Base-by-base conservation (phyloP, 2,329 filamentous ascomycete genomes). In the Colletotrichum paranaense region DNA sequence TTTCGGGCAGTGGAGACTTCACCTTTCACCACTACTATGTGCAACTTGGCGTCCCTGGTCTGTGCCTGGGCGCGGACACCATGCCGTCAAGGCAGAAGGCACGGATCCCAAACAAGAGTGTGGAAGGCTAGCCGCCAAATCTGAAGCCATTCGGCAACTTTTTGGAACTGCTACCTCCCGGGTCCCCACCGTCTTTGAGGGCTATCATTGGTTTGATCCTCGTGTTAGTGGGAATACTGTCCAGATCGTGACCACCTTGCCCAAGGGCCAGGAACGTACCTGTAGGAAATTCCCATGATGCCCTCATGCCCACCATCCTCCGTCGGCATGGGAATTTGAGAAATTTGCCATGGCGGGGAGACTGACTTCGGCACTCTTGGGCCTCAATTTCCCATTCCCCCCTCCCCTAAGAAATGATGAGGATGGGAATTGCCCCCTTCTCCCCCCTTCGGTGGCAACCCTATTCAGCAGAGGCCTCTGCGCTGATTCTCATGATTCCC, bases 321-420 rank as follows among this genome's bases (percentile, higher is more conserved):
- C 14, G 62, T 30, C 24, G 11, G 28, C 14, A 74, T 74, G 72
- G 72, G 68, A 74, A 72, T 74, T 62, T 72, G 57, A 19, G 55
- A 32, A 49, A 67, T 72, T 72, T 74, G 38, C 68, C 72, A 74
- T 72, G 62, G 68, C 52, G 35, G 24, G 16, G 30, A 46, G 42
- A 28, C 71, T 56, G 52, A 28, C n/a, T 72, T 72, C 62, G 68
- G 62, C 57, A 30, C 53, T 59, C 56, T 62, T 72, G 49, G 67
- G 52, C 72, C 68, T 60, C 62, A 64, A 72, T 74, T 72, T 59
- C 68, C 72, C 72, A 74, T 74, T n/a, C 62, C 9, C 58, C 28
- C 35, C 49, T 53, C 42, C 16, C 8, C 42, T 8, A 22, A 4
- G 7, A 55, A 32, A 42, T 22, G 14, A 72, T 52, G 35, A 42